Evolutionary conservation across 148 eudicot genomes (phyloP).

Genomic region (Rhododendron henanense): DNA sequence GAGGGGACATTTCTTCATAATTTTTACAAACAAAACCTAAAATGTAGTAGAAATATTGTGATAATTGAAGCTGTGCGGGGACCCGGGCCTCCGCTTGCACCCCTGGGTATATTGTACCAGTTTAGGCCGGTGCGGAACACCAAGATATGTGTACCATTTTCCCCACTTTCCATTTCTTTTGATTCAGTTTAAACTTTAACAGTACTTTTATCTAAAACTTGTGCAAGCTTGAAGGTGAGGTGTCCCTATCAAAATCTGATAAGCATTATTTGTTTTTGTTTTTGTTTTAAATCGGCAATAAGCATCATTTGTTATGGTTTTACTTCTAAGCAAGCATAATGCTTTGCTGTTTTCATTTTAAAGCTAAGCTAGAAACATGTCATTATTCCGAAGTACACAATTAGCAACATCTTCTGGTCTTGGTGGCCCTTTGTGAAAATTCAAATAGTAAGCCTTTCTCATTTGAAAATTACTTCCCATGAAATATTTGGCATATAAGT

Average conservation of each 20-base stretch:
- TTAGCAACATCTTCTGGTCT: background rate
- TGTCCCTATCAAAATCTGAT: constrained; percentile 5
- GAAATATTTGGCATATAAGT: background rate
- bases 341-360: constrained; percentile 11
- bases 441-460: background rate
- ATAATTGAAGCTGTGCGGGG: too few relatives aligned
- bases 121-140: too few relatives aligned
- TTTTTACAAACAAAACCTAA: too few relatives aligned
- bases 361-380: constrained; percentile 4
- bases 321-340: constrained; percentile 21
- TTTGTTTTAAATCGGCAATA: too few relatives aligned
- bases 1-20: too few relatives aligned
- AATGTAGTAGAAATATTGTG: too few relatives aligned
- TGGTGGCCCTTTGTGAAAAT: background rate
- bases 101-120: too few relatives aligned
- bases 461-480: background rate
- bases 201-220: too few relatives aligned
- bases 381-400: background rate
- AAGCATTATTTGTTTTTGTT: background rate
- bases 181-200: too few relatives aligned
- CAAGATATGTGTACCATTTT: too few relatives aligned
- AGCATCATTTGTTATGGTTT: constrained; percentile 7
- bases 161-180: too few relatives aligned
- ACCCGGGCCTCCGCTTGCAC: too few relatives aligned
- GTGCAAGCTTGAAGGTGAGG: constrained; percentile 2